These are phyloP conservation scores for Carex littledalei DNA, from an alignment of 176 grass and related monocot genomes.

Conservation along the genomic window DNA sequence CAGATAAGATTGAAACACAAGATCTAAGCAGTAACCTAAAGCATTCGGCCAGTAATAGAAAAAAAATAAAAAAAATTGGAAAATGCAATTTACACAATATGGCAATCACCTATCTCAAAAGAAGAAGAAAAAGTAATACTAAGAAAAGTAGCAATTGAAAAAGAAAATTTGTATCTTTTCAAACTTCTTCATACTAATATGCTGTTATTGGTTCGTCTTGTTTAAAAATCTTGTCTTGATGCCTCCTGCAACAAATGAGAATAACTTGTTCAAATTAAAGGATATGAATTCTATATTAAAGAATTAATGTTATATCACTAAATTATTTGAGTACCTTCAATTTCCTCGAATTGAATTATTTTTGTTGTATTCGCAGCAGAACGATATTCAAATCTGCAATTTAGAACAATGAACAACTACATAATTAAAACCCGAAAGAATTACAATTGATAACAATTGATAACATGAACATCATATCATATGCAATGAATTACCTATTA, in stretches of 20 bases:
- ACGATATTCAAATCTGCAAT: slow-evolving; percentile 78
- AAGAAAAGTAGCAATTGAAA: neutral
- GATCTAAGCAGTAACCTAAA: neutral
- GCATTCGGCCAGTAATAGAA: neutral
- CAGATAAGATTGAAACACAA: neutral
- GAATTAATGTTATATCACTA: neutral
- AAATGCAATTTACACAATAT: neutral
- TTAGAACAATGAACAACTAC: neutral
- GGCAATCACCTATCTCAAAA: neutral
- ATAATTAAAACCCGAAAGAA: neutral
- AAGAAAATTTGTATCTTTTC: neutral
- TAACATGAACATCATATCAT: neutral
- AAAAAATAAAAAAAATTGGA: neutral
- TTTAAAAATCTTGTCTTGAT: slow-evolving; percentile 63
- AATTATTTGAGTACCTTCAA: slow-evolving; percentile 46
- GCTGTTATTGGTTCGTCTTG: slow-evolving; percentile 17
- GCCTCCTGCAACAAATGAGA: slow-evolving; percentile 37
- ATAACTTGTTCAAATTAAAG: neutral
- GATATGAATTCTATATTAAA: neutral
- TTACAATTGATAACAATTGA: neutral
- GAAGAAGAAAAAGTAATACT: neutral
- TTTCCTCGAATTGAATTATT: slow-evolving; percentile 74
- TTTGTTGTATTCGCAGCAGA: slow-evolving; percentile 65
- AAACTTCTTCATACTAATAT: neutral
- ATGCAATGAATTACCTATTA: slow-evolving; percentile 46